A percentile compares a stretch with the other conserved stretches of the same genome.
phyloP scores from a whole-genome alignment of 352 stramenopile species.

The Pythium aquatile region DNA sequence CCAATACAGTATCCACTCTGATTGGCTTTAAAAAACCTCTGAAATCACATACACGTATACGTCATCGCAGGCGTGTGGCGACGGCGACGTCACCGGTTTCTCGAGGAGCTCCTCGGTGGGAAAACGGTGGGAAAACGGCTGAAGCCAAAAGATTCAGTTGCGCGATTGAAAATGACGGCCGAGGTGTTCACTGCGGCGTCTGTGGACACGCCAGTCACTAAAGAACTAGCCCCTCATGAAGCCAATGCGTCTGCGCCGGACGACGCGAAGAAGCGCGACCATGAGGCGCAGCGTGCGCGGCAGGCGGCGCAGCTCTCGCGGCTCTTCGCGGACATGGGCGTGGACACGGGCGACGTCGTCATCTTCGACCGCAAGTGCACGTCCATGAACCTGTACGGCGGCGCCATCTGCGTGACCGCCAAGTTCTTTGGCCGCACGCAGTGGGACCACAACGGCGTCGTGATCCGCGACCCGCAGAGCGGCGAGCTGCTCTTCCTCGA shows the following conservation, averaged over 20 bases:
- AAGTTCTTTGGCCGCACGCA: conserved; percentile 82
- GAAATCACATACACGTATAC: conserved; percentile 7
- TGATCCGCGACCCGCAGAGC: conserved; percentile 46
- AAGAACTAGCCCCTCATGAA: background rate
- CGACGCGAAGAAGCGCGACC: conserved; percentile 2
- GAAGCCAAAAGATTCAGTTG: background rate
- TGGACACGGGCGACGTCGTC: conserved; percentile 80
- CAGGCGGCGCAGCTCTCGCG: conserved; percentile 23
- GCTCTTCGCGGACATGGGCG: conserved; percentile 46
- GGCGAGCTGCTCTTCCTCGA: conserved; percentile 72
- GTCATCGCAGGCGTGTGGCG: conserved; percentile 1
- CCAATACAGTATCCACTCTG: conserved; percentile 6
- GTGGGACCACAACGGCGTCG: conserved; percentile 87
- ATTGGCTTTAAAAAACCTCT: conserved; percentile 11
- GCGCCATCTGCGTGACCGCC: conserved; percentile 68
- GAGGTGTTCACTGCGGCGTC: background rate
- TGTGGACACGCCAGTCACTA: background rate
- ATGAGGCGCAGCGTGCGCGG: conserved; percentile 14
- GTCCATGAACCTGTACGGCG: conserved; percentile 76
- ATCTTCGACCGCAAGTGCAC: conserved; percentile 81
- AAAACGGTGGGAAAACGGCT: no score
- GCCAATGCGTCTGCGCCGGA: background rate
- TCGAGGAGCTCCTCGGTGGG: background rate
- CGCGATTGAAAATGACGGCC: background rate
- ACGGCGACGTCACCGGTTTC: background rate